A percentile compares a stretch with the other conserved stretches of the same genome.
These are phyloP conservation scores for Irpex sp. DNA, from an alignment of 1,284 basidiomycete species.

Conservation along the genomic window DNA sequence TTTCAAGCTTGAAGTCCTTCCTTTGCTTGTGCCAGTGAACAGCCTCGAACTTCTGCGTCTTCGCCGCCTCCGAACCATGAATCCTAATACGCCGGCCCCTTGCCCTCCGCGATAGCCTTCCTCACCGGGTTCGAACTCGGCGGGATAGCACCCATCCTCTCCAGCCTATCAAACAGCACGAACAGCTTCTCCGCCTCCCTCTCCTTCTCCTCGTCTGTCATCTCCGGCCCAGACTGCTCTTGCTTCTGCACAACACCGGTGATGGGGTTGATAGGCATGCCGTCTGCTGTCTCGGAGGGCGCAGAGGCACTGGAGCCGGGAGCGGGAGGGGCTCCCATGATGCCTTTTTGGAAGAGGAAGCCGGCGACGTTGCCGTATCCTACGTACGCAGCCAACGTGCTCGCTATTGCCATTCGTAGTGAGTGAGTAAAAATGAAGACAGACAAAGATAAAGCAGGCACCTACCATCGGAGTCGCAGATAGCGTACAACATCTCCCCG, in stretches of 20 bases:
- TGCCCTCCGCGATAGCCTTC: slow-evolving; percentile 63
- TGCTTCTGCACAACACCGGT: slow-evolving; percentile 59
- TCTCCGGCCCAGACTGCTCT: slow-evolving; percentile 41
- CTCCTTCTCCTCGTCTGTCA: slow-evolving; percentile 93
- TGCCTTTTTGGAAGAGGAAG: slow-evolving; percentile 85
- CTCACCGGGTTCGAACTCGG: slow-evolving; percentile 69
- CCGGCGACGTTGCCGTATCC: slow-evolving; percentile 94
- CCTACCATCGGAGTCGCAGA: slow-evolving; percentile 80
- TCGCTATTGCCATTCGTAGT: slow-evolving; percentile 41
- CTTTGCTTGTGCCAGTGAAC: too few relatives aligned
- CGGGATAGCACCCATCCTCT: slow-evolving; percentile 65
- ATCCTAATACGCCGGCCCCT: slow-evolving; percentile 19
- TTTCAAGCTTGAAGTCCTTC: too few relatives aligned
- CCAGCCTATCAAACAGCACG: slow-evolving; percentile 84
- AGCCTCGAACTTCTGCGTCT: background rate
- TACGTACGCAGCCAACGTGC: slow-evolving; percentile 65
- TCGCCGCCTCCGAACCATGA: slow-evolving; percentile 6
- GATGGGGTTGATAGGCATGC: slow-evolving; percentile 72
- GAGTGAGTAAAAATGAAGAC: background rate
- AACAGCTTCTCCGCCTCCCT: slow-evolving; percentile 87
- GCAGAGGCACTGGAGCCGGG: slow-evolving; percentile 14
- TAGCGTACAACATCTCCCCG: slow-evolving; percentile 83
- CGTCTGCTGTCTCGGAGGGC: slow-evolving; percentile 37
- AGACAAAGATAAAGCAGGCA: slow-evolving; percentile 7
- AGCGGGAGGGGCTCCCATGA: slow-evolving; percentile 55